Base-by-base conservation (phyloP, 305 asterid genomes). In the Fraxinus baroniana region DNA sequence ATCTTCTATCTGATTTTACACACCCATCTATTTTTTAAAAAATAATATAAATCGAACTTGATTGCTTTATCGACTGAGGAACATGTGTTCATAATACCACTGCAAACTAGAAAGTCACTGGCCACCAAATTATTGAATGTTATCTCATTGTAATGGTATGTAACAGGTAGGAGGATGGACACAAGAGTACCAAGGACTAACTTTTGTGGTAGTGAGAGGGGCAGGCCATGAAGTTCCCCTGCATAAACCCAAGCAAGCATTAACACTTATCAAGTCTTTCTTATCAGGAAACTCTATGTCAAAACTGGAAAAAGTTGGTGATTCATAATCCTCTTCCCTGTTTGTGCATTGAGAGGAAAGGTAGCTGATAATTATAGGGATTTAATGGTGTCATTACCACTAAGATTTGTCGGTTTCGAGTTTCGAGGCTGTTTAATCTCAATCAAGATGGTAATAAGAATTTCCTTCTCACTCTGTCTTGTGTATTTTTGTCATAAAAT, bases 191-290 rank as follows among this genome's bases (percentile, higher is more conserved):
- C 60, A 89, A 76, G 98, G 98, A 81, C 86, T 94, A 84, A 93
- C 91, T 3, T 94, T 88, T 41, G 97, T 93, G 74, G 89, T 91
- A 0, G 93, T 95, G 36, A 91, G 99, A 90, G 98, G 97, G 24
- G 95, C 99, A 7, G 99, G 99, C n/a, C 99, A 94, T 81, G 97
- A 95, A 88, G 98, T 94, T 79, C 82, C 99, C 24, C 87, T 95
- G 79, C 97, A 94, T 74, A 90, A 83, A 55, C 99, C 99, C 0
- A 94, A 91, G 85, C 95, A 87, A 83, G 96, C 98, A 79, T 86
- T 95, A n/a, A 91, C 93, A 3, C 93, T 95, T 35, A 13, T 91
- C 85, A 82, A 87, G 86, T 83, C 93, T 33, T 95, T 88, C 87
- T 83, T 95, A 68, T 81, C 91, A 1, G 99, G 98, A 81, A 75